Base-by-base conservation (phyloP, 2,329 filamentous ascomycete species). In the Calonectria naviculata region DNA sequence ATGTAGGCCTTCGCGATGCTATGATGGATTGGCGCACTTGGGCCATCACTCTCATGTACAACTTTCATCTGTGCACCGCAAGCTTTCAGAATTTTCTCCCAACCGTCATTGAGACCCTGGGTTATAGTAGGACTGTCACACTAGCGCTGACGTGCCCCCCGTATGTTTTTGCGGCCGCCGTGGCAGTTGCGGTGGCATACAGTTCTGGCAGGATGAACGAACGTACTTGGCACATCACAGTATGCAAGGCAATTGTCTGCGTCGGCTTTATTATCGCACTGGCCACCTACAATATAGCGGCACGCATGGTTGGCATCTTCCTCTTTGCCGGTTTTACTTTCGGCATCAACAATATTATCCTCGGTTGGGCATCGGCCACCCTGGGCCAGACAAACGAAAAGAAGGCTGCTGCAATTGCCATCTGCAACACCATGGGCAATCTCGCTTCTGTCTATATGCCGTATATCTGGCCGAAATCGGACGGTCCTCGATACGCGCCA, bases 61-160 rank as follows among this genome's bases (percentile, higher is more conserved):
- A 78, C 42, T 65, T 78, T 0, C 76, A 78, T 41, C 44, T 78
- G 0, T 76, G 73, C 4, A 79, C 78, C 0, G 76, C 77, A 8
- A 75, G 77, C 3, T 80, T 80, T 64, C 79, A 80, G 17, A 80
- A 80, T 60, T 80, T 80, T 38, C 74, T 80, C 0, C 78, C 78
- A 0, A 78, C 76, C 0, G 84, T 87, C 13, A 84, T 88, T 56
- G 77, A 84, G 61, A 86, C 85, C 0, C 81, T 89, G 2, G 84
- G 84, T 0, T 88, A 87, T 73, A 19, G 21, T 5, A 54, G 47
- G 19, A 54, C 47, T 7, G 47, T 54, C 17, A 54, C 47, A 13
- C 9, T 54, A 17, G 47, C 47, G 5, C 47, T 54, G 12, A 54
- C 47, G 2, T 54, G 47, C 8, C 47, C 47, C 9, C 47, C 47